Conservation (phyloP, 371 early-diverging fungal species). For the Blastocladiella emersonii region DNA sequence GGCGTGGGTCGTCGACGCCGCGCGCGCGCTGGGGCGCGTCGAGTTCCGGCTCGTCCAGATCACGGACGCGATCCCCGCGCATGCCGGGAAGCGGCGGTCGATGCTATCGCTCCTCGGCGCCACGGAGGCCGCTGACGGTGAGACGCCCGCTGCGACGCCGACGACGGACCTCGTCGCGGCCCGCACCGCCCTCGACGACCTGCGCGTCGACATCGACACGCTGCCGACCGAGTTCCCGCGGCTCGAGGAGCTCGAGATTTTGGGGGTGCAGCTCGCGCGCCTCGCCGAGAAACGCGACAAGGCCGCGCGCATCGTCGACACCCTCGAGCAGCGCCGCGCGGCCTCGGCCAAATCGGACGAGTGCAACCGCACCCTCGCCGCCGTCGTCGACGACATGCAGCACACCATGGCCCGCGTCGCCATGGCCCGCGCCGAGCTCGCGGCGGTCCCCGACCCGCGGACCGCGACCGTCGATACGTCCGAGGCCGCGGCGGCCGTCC, state of each 20-base stretch:
- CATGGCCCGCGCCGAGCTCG: not conserved
- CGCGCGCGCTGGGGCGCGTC: not conserved
- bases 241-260: not conserved
- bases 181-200: not conserved
- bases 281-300: not conserved
- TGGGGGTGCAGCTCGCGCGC: not conserved
- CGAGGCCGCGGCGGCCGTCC: not conserved
- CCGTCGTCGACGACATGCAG: not conserved
- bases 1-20: not conserved
- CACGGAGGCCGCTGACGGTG: not conserved
- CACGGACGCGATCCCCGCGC: not conserved
- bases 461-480: not conserved
- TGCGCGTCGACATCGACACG: not conserved
- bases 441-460: not conserved
- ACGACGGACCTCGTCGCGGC: not conserved
- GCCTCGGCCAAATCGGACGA: not conserved
- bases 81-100: not conserved
- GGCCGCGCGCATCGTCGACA: not conserved
- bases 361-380: too few relatives aligned
- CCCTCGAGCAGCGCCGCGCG: not conserved
- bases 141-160: not conserved
- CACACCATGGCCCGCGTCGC: not conserved
- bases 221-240: not conserved
- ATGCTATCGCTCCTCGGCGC: not conserved
- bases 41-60: not conserved